Base-by-base conservation (phyloP, 1,139 yeast species). In the Hyphopichia khmerensis region DNA sequence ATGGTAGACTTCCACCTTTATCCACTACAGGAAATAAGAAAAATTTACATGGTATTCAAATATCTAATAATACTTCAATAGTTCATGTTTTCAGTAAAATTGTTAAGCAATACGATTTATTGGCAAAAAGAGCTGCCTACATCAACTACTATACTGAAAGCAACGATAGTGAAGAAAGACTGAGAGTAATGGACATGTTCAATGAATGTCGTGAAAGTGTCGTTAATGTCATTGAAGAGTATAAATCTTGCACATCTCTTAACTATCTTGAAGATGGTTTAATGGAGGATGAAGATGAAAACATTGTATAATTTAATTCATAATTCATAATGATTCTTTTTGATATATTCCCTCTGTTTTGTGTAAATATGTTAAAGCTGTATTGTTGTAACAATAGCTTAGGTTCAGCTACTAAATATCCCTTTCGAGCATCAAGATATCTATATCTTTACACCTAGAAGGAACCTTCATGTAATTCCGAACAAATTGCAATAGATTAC, bases 91-190 rank as follows among this genome's bases (percentile, higher is more conserved):
- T 93, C 47, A 75, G 79, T 34, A 80, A 84, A 50, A 81, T 87
- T 0, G 72, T 89, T 30, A 78, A 75, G 46, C 95, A 91, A 51
- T 93, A 84, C 60, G 96, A 93, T 53, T 76, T 82, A 41, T 75
- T 93, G 40, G 88, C 87, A 51, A 80, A 81, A 43, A 75, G 95
- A 46, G 83, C 82, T 43, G 99, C 99, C 0, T 93, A 91, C 57
- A 67, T 93, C 47, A 93, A 87, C 48, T 86, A 84, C 43, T 93
- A 89, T 63, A 71, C 79, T 26, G 82, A 72, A 36, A 62, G 72
- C 33, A 77, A 77, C 39, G 82, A 82, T 55, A 46, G 55, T 9
- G 67, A 62, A 13, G 77, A 72, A 44, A 50, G 71, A 40, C 53
- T 52, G 18, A 52, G 67, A 26, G 87, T 87, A 4, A 69, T 86